phyloP scores from a whole-genome alignment of 2,329 filamentous ascomycete genomes.

The Rutstroemia sp. region DNA sequence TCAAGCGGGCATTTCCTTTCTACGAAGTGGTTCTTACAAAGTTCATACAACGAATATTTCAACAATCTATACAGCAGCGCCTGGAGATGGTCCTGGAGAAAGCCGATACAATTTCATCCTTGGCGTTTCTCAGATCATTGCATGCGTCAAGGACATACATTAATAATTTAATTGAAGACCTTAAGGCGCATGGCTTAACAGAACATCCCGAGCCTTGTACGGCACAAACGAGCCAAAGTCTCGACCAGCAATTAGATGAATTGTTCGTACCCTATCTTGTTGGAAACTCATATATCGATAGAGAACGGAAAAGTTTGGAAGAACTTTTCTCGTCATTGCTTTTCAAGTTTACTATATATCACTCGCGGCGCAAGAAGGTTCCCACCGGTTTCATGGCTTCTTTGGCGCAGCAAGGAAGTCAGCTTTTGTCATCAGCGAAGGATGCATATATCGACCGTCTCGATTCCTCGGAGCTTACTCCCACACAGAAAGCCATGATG shows the following conservation, averaged over 20 bases:
- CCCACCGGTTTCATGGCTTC: slow-evolving; percentile 90
- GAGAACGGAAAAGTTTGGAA: slow-evolving; percentile 62
- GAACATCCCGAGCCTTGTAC: slow-evolving; percentile 91
- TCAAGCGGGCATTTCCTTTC: slow-evolving; percentile 92
- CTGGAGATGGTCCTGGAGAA: slow-evolving; percentile 95
- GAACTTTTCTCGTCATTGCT: slow-evolving; percentile 84
- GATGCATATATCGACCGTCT: slow-evolving; percentile 87
- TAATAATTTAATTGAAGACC: slow-evolving; percentile 76
- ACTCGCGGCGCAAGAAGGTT: slow-evolving; percentile 78
- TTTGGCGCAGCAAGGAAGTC: slow-evolving; percentile 80
- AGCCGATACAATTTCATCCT: slow-evolving; percentile 80
- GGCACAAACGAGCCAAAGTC: slow-evolving; percentile 70
- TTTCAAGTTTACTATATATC: slow-evolving; percentile 96
- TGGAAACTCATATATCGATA: slow-evolving; percentile 63
- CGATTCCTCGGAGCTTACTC: slow-evolving; percentile 80
- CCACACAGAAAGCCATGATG: slow-evolving; percentile 85
- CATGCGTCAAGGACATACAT: slow-evolving; percentile 91
- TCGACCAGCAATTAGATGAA: slow-evolving; percentile 70
- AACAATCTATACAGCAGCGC: slow-evolving; percentile 94
- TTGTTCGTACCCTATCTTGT: slow-evolving; percentile 66
- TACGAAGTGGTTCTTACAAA: slow-evolving; percentile 90
- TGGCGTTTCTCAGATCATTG: slow-evolving; percentile 84
- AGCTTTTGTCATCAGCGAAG: slow-evolving; percentile 78
- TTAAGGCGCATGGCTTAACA: slow-evolving; percentile 89
- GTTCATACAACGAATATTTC: slow-evolving; percentile 92